Evolutionary conservation across 1,139 yeast species (phyloP).

Genomic region (Saccharomyces hybrid): DNA sequence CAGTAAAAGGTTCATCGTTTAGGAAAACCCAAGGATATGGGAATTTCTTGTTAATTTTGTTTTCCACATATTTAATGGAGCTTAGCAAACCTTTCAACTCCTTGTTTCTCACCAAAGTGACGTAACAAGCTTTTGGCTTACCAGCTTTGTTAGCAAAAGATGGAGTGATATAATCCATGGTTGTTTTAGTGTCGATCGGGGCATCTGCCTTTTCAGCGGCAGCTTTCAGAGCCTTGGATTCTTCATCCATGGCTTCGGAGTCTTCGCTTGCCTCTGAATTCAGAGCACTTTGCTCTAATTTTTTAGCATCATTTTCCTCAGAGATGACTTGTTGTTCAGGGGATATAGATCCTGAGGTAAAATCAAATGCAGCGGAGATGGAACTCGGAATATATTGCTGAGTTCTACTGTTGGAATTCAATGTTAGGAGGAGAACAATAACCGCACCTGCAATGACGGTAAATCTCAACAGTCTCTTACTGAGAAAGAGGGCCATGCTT

Average conservation of each 20-base stretch:
- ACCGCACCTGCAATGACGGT: constrained; percentile 4
- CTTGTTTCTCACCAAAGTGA: constrained; percentile 60
- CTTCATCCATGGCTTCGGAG: neutral
- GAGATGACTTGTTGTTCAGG: neutral
- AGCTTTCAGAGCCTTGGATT: constrained; percentile 3
- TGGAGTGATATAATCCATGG: constrained; percentile 9
- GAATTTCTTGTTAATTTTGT: constrained; percentile 58
- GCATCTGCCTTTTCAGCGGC: constrained; percentile 5
- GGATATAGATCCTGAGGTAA: neutral
- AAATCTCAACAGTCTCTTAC: constrained; percentile 14
- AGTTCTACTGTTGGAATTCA: constrained; percentile 6
- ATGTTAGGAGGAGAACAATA: constrained; percentile 5
- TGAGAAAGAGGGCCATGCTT: constrained; percentile 12
- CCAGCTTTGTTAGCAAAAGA: constrained; percentile 13
- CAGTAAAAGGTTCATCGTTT: constrained; percentile 61
- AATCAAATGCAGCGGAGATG: constrained; percentile 4
- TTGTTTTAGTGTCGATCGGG: constrained; percentile 3
- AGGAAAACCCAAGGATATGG: constrained; percentile 75
- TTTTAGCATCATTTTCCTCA: neutral
- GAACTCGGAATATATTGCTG: neutral
- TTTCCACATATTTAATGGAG: constrained; percentile 48
- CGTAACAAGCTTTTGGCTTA: constrained; percentile 55
- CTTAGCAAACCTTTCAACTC: constrained; percentile 53
- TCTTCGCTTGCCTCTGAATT: neutral
- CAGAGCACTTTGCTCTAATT: neutral